Conservation (phyloP, 768 basidiomycete species). For the Lactifluus subvellereus region DNA sequence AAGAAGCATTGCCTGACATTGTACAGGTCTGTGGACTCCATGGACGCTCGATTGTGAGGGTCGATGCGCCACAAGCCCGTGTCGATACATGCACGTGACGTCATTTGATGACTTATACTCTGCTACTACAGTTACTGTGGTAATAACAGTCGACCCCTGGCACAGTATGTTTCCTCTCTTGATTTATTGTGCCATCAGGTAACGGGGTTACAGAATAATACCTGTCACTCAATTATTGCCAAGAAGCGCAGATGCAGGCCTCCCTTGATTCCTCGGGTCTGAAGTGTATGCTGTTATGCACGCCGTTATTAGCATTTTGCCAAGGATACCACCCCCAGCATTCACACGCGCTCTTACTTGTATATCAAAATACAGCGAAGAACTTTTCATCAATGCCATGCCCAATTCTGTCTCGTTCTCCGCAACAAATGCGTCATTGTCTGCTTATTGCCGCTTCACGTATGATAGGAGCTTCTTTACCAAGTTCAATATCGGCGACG, state of each 20-base stretch:
- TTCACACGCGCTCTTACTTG: slow-evolving; percentile 72
- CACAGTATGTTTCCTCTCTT: background rate
- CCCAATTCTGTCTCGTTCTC: slow-evolving; percentile 57
- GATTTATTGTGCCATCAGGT: background rate
- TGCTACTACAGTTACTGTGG: background rate
- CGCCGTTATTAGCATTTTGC: slow-evolving; percentile 3
- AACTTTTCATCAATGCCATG: slow-evolving; percentile 63
- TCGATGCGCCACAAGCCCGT: background rate
- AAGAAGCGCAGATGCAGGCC: slow-evolving; percentile 51
- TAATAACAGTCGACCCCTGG: background rate
- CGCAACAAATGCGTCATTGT: slow-evolving; percentile 71
- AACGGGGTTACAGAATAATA: background rate
- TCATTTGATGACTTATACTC: background rate
- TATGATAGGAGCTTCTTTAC: slow-evolving; percentile 66
- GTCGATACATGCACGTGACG: slow-evolving; percentile 1
- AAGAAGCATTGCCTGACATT: slow-evolving; percentile 71
- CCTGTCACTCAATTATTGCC: background rate
- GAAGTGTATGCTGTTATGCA: slow-evolving; percentile 36
- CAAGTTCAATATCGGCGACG: slow-evolving; percentile 45
- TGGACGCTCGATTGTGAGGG: slow-evolving; percentile 21
- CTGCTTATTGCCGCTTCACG: slow-evolving; percentile 77
- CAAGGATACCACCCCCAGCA: slow-evolving; percentile 37
- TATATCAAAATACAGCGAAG: slow-evolving; percentile 78
- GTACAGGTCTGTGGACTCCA: slow-evolving; percentile 61
- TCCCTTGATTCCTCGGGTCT: slow-evolving; percentile 54